Percentiles rank a stretch among this genome's conserved stretches.
Evolutionary conservation across 331 rosid species (phyloP).

Genomic region (Phaseolus coccineus): DNA sequence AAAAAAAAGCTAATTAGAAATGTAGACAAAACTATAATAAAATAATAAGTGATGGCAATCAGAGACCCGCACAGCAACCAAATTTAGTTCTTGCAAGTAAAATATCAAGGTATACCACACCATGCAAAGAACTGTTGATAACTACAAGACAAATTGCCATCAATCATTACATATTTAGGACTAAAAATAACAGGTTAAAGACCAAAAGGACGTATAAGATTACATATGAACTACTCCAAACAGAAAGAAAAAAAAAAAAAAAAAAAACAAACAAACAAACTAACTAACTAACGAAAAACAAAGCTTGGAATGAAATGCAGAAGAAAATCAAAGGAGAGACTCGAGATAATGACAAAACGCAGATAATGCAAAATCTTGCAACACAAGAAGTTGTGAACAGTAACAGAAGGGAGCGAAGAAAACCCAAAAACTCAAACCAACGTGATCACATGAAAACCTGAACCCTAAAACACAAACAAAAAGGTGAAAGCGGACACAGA

Average conservation of each 20-base stretch:
- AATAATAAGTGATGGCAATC: conserved; percentile 24
- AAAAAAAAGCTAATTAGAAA: conserved; percentile 23
- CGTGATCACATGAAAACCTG: conserved; percentile 11
- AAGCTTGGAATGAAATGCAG: background rate
- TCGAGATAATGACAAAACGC: background rate
- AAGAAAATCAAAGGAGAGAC: background rate
- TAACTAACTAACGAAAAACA: background rate
- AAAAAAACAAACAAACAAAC: too few relatives aligned
- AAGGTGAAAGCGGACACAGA: background rate
- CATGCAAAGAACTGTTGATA: conserved; percentile 1
- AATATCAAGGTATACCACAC: background rate
- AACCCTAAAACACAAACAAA: conserved; percentile 37
- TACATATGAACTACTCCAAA: conserved; percentile 12
- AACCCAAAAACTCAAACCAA: conserved; percentile 9
- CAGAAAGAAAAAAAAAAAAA: conserved; percentile 11
- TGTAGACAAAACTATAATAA: background rate
- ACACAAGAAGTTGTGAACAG: conserved; percentile 19
- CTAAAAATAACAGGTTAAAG: background rate
- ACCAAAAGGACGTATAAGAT: background rate
- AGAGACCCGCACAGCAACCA: background rate
- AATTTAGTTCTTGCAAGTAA: background rate
- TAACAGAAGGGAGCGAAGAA: background rate
- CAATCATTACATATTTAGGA: background rate
- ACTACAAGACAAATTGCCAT: conserved; percentile 16
- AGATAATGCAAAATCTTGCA: conserved; percentile 3